Evolutionary conservation across 2,329 filamentous ascomycete species (phyloP), one percentile per base, ranked within the genome.

Genomic region (Trichoderma lentiforme): DNA sequence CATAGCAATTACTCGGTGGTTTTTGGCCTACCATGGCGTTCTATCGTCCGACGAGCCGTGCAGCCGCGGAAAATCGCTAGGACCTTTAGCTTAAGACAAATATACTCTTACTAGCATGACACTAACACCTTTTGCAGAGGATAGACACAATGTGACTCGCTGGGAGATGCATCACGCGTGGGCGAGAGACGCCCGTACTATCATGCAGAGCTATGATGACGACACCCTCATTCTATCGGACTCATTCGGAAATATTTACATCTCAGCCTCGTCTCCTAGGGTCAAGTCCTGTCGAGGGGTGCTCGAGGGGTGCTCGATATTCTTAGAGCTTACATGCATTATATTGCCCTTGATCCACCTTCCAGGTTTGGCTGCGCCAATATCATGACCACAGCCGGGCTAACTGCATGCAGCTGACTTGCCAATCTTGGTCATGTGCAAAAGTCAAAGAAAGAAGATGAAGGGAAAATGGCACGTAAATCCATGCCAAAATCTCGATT

Each of bases 291-390:
- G 60, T 24, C 47, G 28, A 66, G 51, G 51, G 53, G 26, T 47
- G 21, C 26, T 21, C 47, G 28, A 66, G 51, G 51, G 53, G 26
- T 47, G 15, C 26, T 47, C 18, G 56, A 62, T 70, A 70, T 70
- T 70, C 36, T 61, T 70, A 70, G 66, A 70, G 66, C 56, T 70
- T 61, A 70, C 66, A 34, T 51, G 39, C 57, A 70, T 53, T 60
- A 61, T 70, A 60, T 21, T 39, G 47, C 9, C 7, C 14, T 28
- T 34, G 36, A 47, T 70, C 66, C 66, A 70, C 66, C 66, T 70
- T 61, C 66, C 66, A 4, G 11, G 21, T 70, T 53, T 14, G 28
- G 39, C 28, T 6, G 5, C 28, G 12, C 21, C 28, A 26, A 14
- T 30, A 32, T 21, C 30, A 61, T 47, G 32, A 57, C 34, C 18